Base-by-base conservation (phyloP, 768 basidiomycete species). In the Pisolithus tinctorius region DNA sequence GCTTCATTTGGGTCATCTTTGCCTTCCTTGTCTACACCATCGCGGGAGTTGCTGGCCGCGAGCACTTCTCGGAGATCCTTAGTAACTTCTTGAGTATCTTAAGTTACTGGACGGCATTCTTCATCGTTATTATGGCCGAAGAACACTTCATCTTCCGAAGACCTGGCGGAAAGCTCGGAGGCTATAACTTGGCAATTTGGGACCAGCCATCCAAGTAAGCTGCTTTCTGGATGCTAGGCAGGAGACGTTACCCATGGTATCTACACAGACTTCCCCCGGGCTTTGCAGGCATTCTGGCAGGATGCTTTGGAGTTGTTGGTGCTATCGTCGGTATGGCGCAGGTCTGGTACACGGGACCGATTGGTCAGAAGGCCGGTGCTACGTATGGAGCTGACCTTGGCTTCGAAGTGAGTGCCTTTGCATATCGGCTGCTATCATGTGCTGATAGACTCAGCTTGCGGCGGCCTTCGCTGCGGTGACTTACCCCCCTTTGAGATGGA, bases 311-410 rank as follows among this genome's bases (percentile, higher is more conserved):
- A 9, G 71, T 74, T 4, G 72, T 60, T 0, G 76, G 77, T 1
- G 78, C 78, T 0, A 73, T 80, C 1, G 62, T 79, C 5, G 74
- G 77, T 1, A 81, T 81, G 68, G 72, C 77, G 10, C 70, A 77
- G 52, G 67, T 65, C 6, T 78, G 78, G 77, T 80, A 78, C 50
- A 75, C 71, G 1, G 80, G 79, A 1, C 79, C 78, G 0, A 58
- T 80, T 3, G 79, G 70, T 3, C 60, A 58, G 44, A 51, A 69
- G 45, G 73, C 76, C 4, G 76, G 77, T 9, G 69, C 62, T 2
- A 25, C 34, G 10, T 71, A 60, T 38, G 77, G 78, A 29, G 78
- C 75, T 1, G 79, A 80, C 56, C 66, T 81, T 20, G 20, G 20
- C 20, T 20, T 20, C 20, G 79, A 80, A 68, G 74, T 78, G 30